Base-by-base conservation (phyloP, 768 basidiomycete genomes). In the Calocera cornea region DNA sequence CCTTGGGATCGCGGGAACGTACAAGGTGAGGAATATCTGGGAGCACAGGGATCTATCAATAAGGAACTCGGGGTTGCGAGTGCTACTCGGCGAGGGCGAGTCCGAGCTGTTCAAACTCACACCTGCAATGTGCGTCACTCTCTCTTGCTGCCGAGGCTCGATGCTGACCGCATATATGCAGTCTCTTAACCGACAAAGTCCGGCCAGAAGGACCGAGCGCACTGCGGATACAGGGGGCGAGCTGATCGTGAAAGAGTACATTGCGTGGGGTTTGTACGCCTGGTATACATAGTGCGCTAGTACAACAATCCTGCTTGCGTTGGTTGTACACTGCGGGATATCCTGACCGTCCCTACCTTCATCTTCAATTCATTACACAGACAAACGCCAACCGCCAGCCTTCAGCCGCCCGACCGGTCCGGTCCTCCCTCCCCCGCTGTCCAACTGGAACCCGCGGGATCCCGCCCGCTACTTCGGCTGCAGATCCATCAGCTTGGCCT, bases 401-500 rank as follows among this genome's bases (percentile, higher is more conserved):
- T 38, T 14, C 16, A 8, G n/a, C n/a, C n/a, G n/a, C n/a, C n/a
- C n/a, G n/a, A n/a, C n/a, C n/a, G n/a, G n/a, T n/a, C n/a, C n/a
- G n/a, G n/a, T n/a, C n/a, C n/a, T n/a, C n/a, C n/a, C n/a, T n/a
- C n/a, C n/a, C n/a, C n/a, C n/a, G n/a, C n/a, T n/a, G n/a, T n/a
- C n/a, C n/a, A n/a, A n/a, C n/a, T n/a, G n/a, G n/a, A n/a, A n/a
- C n/a, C n/a, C n/a, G n/a, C n/a, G n/a, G n/a, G n/a, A n/a, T n/a
- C n/a, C 49, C 12, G 24, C 49, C 54, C 54, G 31, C 54, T 60
- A 60, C 54, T 60, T 60, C 54, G 54, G 54, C 54, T 60, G 54
- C 54, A 60, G 31, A 60, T 60, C 54, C 54, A 60, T 60, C 54
- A 60, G 22, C 54, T 60, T 60, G 2, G 27, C 71, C 66, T 75